phyloP scores from a whole-genome alignment of 495 filamentous ascomycete species.

The Staphylotrichum longicolle region DNA sequence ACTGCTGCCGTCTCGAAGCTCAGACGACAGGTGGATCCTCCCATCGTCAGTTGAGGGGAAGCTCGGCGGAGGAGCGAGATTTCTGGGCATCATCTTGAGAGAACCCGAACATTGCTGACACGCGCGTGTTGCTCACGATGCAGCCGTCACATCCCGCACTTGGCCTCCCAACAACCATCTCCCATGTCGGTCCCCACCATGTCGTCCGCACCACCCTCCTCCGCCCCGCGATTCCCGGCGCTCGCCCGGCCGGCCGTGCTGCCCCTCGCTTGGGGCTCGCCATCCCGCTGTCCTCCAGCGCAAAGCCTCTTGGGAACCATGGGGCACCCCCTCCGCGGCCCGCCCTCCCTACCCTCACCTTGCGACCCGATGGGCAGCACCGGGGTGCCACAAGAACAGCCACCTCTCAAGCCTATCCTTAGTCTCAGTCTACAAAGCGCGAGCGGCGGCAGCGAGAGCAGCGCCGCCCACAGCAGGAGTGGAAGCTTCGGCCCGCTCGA shows the following conservation, averaged over 20 bases:
- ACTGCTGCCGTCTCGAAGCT: not conserved
- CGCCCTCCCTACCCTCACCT: conserved; percentile 70
- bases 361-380: conserved; percentile 78
- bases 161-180: conserved; percentile 30
- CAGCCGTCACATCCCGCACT: conserved; percentile 36
- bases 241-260: conserved; percentile 60
- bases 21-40: conserved; percentile 7
- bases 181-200: conserved; percentile 56
- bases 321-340: conserved; percentile 50
- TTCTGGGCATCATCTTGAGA: too few species aligned
- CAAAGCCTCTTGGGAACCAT: conserved; percentile 60
- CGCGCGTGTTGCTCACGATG: conserved; percentile 14
- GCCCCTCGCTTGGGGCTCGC: conserved; percentile 76
- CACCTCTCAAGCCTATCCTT: conserved; percentile 29
- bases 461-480: conserved; percentile 64
- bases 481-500: conserved; percentile 74
- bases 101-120: conserved; percentile 17
- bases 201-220: conserved; percentile 79
- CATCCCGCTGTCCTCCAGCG: conserved; percentile 80
- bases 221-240: conserved; percentile 77
- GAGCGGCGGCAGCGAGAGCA: conserved; percentile 69
- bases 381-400: conserved; percentile 60
- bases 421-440: conserved; percentile 54
- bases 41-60: not conserved
- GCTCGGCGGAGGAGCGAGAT: not conserved